Evolutionary conservation across 2,329 filamentous ascomycete species (phyloP).

Genomic region (Colletotrichum sp.): DNA sequence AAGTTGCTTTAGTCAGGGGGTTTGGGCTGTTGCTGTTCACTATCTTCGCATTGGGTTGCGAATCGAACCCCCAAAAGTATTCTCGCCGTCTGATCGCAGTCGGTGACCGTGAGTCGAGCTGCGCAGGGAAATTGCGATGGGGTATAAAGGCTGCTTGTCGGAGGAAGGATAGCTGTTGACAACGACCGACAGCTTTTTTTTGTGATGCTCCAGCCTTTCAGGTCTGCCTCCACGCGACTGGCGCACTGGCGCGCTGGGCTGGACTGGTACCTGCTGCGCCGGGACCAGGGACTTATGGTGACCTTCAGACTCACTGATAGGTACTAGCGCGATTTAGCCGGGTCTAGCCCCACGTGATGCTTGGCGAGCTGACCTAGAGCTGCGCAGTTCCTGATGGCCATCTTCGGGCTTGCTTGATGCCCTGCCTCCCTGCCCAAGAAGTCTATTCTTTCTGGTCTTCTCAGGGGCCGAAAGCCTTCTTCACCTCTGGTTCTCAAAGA

Average conservation of each 20-base stretch:
- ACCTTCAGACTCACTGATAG: not conserved
- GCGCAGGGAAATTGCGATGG: not conserved
- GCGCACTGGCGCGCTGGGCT: not conserved
- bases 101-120: not conserved
- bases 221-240: constrained; percentile 19
- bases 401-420: not conserved
- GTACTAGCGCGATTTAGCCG: constrained; percentile 13
- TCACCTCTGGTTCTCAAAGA: not conserved
- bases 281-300: constrained; percentile 3
- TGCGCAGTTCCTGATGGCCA: not conserved
- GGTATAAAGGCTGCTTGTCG: not conserved
- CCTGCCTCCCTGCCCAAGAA: constrained; percentile 1
- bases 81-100: not conserved
- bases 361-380: constrained; percentile 1
- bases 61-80: not conserved
- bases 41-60: constrained; percentile 15
- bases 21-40: not conserved
- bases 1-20: not conserved
- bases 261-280: not conserved
- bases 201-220: constrained; percentile 20
- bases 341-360: constrained; percentile 18
- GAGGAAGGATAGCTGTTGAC: constrained; percentile 3
- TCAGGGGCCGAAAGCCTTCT: not conserved
- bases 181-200: constrained; percentile 16
- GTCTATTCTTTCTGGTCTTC: not conserved